Conservation (phyloP, 1,284 basidiomycete species). For the Microbotryum intermedium region DNA sequence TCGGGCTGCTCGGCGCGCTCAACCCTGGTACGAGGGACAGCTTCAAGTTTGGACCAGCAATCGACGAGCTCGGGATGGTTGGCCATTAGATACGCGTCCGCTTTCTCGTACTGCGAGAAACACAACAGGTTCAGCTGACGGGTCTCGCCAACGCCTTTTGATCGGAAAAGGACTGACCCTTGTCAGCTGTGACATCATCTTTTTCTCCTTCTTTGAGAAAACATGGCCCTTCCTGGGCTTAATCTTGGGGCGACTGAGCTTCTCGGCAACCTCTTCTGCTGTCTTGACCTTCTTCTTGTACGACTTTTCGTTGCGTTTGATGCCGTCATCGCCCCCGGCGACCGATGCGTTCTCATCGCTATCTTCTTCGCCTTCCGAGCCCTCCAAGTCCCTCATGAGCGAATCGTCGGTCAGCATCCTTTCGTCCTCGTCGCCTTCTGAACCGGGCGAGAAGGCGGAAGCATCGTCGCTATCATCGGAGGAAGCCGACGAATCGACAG, state of each 20-base stretch:
- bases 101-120: constrained; percentile 10
- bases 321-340: too few species aligned
- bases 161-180: constrained; percentile 4
- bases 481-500: not conserved
- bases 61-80: constrained; percentile 60
- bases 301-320: too few species aligned
- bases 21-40: constrained; percentile 57
- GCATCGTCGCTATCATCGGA: not conserved
- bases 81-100: constrained; percentile 19
- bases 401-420: too few species aligned
- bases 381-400: too few species aligned
- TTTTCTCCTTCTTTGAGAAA: constrained; percentile 15
- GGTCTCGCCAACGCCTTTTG: too few species aligned
- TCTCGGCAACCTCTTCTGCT: too few species aligned
- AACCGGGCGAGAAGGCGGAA: not conserved
- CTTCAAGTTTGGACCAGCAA: constrained; percentile 80
- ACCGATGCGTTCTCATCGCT: too few species aligned
- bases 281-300: too few species aligned
- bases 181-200: constrained; percentile 11
- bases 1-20: constrained; percentile 66
- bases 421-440: not conserved
- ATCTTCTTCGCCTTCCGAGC: too few species aligned
- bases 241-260: too few species aligned
- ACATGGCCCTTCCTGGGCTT: constrained; percentile 1
- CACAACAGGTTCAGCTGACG: not conserved